Base-by-base conservation (phyloP, 768 basidiomycete species). In the Boletus reticuloceps region DNA sequence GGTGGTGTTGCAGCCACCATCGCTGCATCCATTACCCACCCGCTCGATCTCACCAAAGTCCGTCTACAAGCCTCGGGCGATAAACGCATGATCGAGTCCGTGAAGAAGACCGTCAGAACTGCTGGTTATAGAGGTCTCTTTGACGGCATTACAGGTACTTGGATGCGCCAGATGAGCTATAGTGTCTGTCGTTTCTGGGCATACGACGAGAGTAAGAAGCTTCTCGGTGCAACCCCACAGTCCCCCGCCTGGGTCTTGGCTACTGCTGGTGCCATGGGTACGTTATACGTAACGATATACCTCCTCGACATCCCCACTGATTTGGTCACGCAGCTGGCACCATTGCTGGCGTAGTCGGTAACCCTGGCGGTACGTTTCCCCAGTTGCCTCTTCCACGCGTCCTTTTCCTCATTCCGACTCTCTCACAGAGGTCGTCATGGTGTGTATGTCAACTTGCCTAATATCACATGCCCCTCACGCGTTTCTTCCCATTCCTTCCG, bases 141-240 rank as follows among this genome's bases (percentile, higher is more conserved):
- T 64, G 93, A 94, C 66, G 93, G 93, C 17, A 91, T 94, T 55
- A 77, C 86, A 3, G 93, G 92, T 31, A 96, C 93, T 27, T 88
- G 91, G 84, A 73, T 96, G 72, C 82, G 93, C 29, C 93, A 96
- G 73, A 92, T 94, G 91, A 89, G 86, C 34, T 95, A 95, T 74
- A 92, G 89, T 41, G 77, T 94, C 69, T 92, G 90, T 69, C 80
- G 92, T n/a, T 95, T 94, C 76, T 94, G 91, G 84, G 91, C 89
- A 16, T 93, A 94, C 69, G 92, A 94, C 58, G 88, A 91, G 75
- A 90, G 87, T 69, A 95, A 94, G 79, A 91, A 88, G 75, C 59
- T 87, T 8, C 63, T 94, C 0, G 89, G 89, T 20, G 88, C 88
- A 14, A 77, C 74, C 72, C 63, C 71, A 64, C 79, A 88, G 59